A percentile compares a stretch with the other conserved stretches of the same genome.
Conservation (phyloP, 129 eudicot species). For the Flaveria sonorensis region DNA sequence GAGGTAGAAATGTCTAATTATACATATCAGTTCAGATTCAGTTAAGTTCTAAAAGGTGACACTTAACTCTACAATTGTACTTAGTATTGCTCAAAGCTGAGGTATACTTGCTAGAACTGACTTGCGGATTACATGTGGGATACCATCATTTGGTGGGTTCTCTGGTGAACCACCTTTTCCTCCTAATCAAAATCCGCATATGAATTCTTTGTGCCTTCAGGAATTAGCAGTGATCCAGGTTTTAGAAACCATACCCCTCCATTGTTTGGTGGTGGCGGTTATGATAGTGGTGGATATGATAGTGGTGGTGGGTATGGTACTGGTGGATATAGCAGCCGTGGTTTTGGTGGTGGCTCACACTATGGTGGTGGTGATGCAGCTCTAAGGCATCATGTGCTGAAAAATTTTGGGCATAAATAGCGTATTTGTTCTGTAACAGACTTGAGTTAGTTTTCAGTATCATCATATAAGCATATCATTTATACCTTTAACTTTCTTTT, state of each 20-base stretch:
- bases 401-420: conserved; percentile 24
- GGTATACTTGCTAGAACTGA: neutral
- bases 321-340: conserved; percentile 51
- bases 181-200: conserved; percentile 41
- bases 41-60: no score
- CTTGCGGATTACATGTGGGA: conserved; percentile 36
- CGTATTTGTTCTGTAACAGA: neutral
- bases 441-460: conserved; percentile 1
- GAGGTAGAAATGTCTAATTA: no score
- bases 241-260: conserved; percentile 54
- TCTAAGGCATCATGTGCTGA: conserved; percentile 47
- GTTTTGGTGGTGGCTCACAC: conserved; percentile 52
- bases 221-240: conserved; percentile 47
- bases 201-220: conserved; percentile 38
- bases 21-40: no score
- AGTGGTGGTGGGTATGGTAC: neutral
- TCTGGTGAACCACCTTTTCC: conserved; percentile 47
- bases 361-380: conserved; percentile 52
- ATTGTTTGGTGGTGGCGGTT: conserved; percentile 25
- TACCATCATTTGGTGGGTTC: conserved; percentile 36
- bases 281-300: no score
- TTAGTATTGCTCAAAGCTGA: neutral
- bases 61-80: no score
- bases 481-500: no score
- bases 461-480: neutral